These are phyloP conservation scores for Nemania abortiva DNA, from an alignment of 2,329 filamentous ascomycete species.

Conservation along the genomic window DNA sequence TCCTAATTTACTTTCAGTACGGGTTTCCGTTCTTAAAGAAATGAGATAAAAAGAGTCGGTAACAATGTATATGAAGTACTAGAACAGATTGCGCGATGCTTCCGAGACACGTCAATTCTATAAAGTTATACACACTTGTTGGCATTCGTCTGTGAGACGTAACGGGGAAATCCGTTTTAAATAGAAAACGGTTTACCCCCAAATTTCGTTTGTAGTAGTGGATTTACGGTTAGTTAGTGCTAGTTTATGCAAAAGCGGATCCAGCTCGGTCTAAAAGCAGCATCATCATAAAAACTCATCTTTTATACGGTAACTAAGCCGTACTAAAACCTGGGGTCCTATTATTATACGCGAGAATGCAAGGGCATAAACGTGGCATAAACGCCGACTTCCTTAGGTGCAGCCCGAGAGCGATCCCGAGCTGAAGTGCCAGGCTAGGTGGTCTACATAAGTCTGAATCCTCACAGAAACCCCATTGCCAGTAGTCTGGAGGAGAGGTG, in stretches of 20 bases:
- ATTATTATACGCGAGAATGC: background rate
- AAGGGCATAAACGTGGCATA: background rate
- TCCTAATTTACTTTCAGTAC: background rate
- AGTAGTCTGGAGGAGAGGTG: background rate
- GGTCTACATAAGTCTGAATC: background rate
- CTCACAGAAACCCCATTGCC: background rate
- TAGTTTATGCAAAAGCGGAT: background rate
- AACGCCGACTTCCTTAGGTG: background rate
- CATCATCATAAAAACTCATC: no score
- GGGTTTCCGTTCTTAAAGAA: no score
- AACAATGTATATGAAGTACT: no score
- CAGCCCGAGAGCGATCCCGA: background rate
- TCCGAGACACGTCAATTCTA: no score
- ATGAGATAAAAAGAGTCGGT: no score
- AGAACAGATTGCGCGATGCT: no score
- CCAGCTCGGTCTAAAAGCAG: background rate
- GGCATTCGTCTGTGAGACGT: no score
- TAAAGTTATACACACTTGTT: no score
- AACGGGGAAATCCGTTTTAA: background rate
- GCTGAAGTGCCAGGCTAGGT: background rate
- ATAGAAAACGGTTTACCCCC: background rate
- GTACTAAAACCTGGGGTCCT: background rate
- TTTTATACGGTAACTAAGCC: no score
- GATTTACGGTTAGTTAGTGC: background rate
- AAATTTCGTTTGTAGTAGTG: background rate